A percentile compares a stretch with the other conserved stretches of the same genome.
Evolutionary conservation across 2,329 filamentous ascomycete genomes (phyloP).

Genomic region (Fusarium illudens): DNA sequence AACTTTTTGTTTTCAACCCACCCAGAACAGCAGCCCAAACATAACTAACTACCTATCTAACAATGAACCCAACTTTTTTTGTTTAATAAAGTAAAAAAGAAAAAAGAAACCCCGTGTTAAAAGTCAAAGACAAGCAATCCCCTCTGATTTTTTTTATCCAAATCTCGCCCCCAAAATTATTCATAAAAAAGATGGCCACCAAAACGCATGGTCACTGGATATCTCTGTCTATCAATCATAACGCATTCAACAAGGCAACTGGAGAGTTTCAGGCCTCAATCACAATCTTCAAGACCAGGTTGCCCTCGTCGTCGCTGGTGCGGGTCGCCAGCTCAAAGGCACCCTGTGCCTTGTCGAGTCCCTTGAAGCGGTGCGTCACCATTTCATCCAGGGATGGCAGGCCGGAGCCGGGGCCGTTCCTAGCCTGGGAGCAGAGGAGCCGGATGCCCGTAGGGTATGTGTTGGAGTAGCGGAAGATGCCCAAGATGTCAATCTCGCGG

Average conservation of each 20-base stretch:
- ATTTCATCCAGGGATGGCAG: conserved; percentile 73
- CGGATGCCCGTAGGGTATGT: conserved; percentile 77
- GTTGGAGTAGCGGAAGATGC: conserved; percentile 80
- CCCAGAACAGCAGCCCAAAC: not conserved
- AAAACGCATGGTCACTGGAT: conserved; percentile 10
- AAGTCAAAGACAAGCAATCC: not conserved
- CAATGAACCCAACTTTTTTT: not conserved
- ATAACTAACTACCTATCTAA: not conserved
- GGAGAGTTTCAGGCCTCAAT: conserved; percentile 58
- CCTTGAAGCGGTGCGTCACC: conserved; percentile 77
- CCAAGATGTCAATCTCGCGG: conserved; percentile 80
- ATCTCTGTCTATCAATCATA: conserved; percentile 35
- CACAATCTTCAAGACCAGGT: conserved; percentile 77
- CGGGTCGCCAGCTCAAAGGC: conserved; percentile 77
- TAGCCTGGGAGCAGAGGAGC: conserved; percentile 59
- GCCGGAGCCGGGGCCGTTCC: conserved; percentile 50
- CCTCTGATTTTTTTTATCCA: not conserved
- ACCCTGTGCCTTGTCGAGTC: conserved; percentile 66
- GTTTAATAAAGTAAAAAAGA: not conserved
- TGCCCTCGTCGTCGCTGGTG: conserved; percentile 72
- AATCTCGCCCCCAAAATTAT: not conserved
- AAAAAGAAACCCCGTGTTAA: not conserved
- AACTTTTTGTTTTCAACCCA: not conserved
- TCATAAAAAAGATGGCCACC: not conserved
- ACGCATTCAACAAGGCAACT: conserved; percentile 8